Base-by-base conservation (phyloP, 257 asterid species). In the Lantana camara region DNA sequence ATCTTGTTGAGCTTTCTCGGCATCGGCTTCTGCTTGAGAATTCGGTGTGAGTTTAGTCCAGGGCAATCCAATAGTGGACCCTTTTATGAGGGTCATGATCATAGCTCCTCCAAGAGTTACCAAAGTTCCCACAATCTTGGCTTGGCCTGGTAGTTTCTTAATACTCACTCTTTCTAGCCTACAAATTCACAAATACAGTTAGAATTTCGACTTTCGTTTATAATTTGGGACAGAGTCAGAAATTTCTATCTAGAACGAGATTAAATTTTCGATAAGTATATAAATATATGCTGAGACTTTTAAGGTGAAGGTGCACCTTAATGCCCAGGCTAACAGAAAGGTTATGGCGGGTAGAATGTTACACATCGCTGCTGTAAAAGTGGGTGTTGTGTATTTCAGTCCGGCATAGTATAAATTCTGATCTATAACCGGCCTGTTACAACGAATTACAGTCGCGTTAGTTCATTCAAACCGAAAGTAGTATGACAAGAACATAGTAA, bases 331-430 rank as follows among this genome's bases (percentile, higher is more conserved):
- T 61, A 90, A 23, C 24, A 83, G 1, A 69, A 90, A 90, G 22
- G 92, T 87, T 12, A 87, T 66, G 68, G 95, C 93, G 7, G 97
- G 96, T 13, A 90, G 82, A 57, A 84, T 62, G 45, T 90, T 90
- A 68, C 85, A 69, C 90, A 90, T 75, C 0, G 96, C 82, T 0
- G 80, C 29, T 6, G 96, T 69, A 68, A 83, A 87, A 47, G 90
- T 85, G 5, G 95, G 92, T 3, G 92, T 71, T 1, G 95, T 83
- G 15, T 77, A 77, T 38, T 80, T 73, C 95, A 90, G 75, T 16
- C 92, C 96, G 12, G 63, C 71, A 42, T 82, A 87, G 67, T 73
- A 87, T 54, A 87, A 54, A 70, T 87, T 85, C 59, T 85, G 96
- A 24, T 85, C 96, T 21, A 90, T 60, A 3, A 90, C 93, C 0